Base-by-base conservation (phyloP, 202 grass and related monocot genomes). In the Dendrocalamus latiflorus region DNA sequence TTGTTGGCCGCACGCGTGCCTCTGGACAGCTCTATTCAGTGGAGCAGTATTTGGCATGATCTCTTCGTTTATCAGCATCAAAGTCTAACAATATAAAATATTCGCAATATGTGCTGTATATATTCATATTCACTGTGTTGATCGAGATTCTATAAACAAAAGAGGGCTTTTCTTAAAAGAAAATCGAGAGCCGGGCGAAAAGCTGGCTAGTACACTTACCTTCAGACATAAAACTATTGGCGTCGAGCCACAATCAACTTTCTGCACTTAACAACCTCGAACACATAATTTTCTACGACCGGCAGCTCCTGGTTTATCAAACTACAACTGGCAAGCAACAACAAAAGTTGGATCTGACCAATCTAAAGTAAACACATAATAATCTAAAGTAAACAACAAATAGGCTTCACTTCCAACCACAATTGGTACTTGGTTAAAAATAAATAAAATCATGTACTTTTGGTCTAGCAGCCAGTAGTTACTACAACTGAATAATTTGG, bases 311-410 rank as follows among this genome's bases (percentile, higher is more conserved):
- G 44, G 62, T n/a, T 36, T 74, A 26, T 30, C 62, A 63, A 38
- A 42, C 48, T 54, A 66, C 47, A 67, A 54, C 33, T 38, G 26
- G 76, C 62, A 53, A 44, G 10, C 12, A 49, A 11, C 4, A 79
- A 33, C 44, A 70, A 80, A 16, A 68, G 36, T 11, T 44, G 24
- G 24, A 81, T 89, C 62, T 38, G 63, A 69, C 76, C 33, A 72
- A 65, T 83, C 65, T 51, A 9, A 76, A 24, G 10, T 12, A 12
- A 6, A 21, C 20, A 71, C n/a, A 38, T 11, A 64, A 53, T 44
- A 34, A 51, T 58, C n/a, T n/a, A n/a, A n/a, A n/a, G n/a, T n/a
- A n/a, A n/a, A n/a, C n/a, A n/a, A n/a, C n/a, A 70, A 16, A 9
- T 16, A 30, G 1, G 41, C 43, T 44, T 45, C 68, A 70, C 68